These are phyloP conservation scores for Trichaptum fuscoviolaceum DNA, from an alignment of 768 basidiomycete genomes.

Conservation along the genomic window DNA sequence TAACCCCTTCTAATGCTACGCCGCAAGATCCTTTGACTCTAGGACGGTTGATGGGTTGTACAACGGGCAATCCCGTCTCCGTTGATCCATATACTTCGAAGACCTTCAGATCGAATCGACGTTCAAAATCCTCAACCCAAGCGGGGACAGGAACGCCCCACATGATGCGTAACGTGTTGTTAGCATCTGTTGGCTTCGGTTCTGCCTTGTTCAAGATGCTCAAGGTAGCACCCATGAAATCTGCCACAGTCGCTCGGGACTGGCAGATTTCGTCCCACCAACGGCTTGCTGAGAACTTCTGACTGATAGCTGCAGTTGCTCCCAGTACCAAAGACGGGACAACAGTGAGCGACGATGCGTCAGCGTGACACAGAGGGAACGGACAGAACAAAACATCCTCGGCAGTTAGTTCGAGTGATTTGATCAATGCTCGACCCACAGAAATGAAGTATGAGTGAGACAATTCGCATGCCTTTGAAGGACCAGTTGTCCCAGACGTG, in stretches of 20 bases:
- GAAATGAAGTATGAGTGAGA: background rate
- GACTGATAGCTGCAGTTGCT: background rate
- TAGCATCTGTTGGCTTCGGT: background rate
- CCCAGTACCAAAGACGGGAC: background rate
- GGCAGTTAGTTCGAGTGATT: background rate
- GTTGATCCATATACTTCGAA: background rate
- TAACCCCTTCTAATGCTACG: background rate
- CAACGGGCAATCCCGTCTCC: background rate
- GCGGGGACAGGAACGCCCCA: conserved; percentile 2
- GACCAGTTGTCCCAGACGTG: conserved; percentile 4
- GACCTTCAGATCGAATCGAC: conserved; percentile 1
- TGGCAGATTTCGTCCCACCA: conserved; percentile 1
- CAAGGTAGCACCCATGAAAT: conserved; percentile 4
- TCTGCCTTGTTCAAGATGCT: background rate
- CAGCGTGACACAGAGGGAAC: conserved; percentile 1
- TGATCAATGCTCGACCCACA: background rate
- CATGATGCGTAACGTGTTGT: background rate
- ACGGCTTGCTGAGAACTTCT: conserved; percentile 1
- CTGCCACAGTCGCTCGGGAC: background rate
- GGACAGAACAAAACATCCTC: conserved; percentile 4
- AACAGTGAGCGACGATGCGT: conserved; percentile 1
- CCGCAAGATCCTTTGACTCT: conserved; percentile 1
- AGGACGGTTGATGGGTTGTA: background rate
- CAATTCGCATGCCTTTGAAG: conserved; percentile 1
- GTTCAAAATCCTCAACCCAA: conserved; percentile 5